Base-by-base conservation (phyloP, 1,284 basidiomycete species). In the Phylloboletellus chloephorus region DNA sequence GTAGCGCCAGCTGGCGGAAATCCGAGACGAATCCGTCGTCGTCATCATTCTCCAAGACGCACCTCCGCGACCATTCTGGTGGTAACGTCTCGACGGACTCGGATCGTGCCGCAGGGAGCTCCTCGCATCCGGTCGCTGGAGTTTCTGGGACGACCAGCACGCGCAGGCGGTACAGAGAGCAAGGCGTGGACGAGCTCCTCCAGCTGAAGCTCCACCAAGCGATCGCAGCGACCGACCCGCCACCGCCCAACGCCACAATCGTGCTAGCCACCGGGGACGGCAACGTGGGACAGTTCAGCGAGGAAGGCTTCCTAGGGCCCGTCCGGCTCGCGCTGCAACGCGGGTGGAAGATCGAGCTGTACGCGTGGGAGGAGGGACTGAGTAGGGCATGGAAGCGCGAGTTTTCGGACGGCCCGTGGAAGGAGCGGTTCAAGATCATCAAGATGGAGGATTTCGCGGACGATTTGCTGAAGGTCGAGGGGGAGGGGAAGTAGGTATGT, bases 191-290 rank as follows among this genome's bases (percentile, higher is more conserved):
- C 56, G 90, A 93, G 62, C 71, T 93, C 15, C 64, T 93, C 33
- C 89, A 92, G 60, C 70, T 93, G 40, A 92, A 93, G 58, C 71
- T 93, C 19, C 80, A 91, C 52, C 88, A 91, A 57, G 81, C 83
- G 6, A 69, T 94, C 37, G 78, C 84, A 4, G 79, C 76, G 33
- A 72, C 75, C 9, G 78, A 88, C 53, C 67, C 69, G 2, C 71
- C 73, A 7, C 78, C 75, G 1, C 76, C 68, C 8, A 75, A 77
- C 2, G 76, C 80, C 5, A 90, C 88, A 15, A 86, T 93, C 51
- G 81, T 93, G 26, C 75, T 94, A 24, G 90, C 88, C 2, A 93
- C 91, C 0, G 90, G 90, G 3, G 90, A 94, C 59, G 89, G 88
- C 15, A 88, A 88, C 54, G 82, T 83, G 9, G 86, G 87, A 2